These are phyloP conservation scores for Scolecobasidium constrictum DNA, from an alignment of 2,329 filamentous ascomycete genomes.

Conservation along the genomic window DNA sequence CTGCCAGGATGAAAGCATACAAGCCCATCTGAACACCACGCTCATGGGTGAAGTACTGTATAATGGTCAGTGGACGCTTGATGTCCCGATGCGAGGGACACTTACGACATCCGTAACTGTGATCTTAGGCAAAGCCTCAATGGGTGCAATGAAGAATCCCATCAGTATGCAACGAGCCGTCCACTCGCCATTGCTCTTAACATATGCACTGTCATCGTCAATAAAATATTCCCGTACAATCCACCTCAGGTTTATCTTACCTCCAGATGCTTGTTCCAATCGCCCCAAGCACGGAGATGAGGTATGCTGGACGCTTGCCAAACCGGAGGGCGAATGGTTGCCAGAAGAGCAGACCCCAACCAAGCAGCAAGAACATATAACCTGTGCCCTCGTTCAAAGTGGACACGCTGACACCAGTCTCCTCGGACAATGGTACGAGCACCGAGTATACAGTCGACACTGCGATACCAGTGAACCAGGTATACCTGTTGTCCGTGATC, in stretches of 20 bases:
- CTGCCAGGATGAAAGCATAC: constrained; percentile 22
- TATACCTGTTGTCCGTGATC: not conserved
- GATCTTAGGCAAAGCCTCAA: constrained; percentile 14
- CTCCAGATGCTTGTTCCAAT: too few species aligned
- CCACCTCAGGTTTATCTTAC: too few species aligned
- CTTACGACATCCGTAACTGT: constrained; percentile 10
- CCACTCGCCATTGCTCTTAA: constrained; percentile 8
- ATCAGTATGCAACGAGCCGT: constrained; percentile 12
- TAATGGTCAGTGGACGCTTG: not conserved
- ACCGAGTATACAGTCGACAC: constrained; percentile 3
- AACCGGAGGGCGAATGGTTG: constrained; percentile 43
- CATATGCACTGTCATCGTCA: constrained; percentile 1
- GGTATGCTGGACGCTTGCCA: constrained; percentile 39
- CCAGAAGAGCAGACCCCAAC: constrained; percentile 42
- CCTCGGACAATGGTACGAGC: constrained; percentile 15
- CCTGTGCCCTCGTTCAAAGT: constrained; percentile 40
- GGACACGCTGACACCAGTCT: constrained; percentile 34
- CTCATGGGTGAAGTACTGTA: constrained; percentile 13
- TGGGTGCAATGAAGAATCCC: constrained; percentile 15
- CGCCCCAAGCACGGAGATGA: constrained; percentile 30
- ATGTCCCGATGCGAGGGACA: too few species aligned
- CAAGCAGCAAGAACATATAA: constrained; percentile 41
- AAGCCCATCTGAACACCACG: constrained; percentile 15
- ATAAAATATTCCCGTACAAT: too few species aligned
- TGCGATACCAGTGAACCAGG: constrained; percentile 1